Percentiles rank a stretch among this genome's conserved stretches.
phyloP scores from a whole-genome alignment of 2,329 filamentous ascomycete species.

The Phyllosticta citrichinensis region DNA sequence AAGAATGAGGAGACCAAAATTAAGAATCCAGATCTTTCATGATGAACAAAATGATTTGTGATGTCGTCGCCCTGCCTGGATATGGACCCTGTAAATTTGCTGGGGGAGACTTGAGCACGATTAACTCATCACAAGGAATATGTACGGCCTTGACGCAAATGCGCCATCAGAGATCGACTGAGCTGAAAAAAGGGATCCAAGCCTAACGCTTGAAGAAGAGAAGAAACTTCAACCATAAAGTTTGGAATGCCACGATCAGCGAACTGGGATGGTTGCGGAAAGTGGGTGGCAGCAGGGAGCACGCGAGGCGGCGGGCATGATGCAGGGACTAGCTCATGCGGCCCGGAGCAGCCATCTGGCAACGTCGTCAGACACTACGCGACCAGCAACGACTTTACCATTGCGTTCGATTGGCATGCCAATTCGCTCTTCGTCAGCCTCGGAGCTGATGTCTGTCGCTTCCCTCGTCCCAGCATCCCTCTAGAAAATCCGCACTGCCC shows the following conservation, averaged over 20 bases:
- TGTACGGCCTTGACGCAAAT: too few relatives aligned
- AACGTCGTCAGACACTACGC: neutral
- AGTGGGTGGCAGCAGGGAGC: neutral
- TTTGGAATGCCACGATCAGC: neutral
- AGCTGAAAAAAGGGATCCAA: neutral
- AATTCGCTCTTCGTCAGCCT: neutral
- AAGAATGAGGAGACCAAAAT: too few relatives aligned
- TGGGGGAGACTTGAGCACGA: neutral
- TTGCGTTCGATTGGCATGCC: neutral
- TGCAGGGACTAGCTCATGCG: neutral
- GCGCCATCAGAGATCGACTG: neutral
- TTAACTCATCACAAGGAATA: neutral
- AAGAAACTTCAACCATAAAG: neutral
- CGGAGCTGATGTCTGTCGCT: neutral
- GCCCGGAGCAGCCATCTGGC: neutral
- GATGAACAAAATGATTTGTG: too few relatives aligned
- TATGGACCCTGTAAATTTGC: too few relatives aligned
- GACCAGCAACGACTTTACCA: neutral
- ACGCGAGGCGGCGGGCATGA: neutral
- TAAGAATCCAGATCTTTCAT: too few relatives aligned
- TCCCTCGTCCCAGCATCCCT: neutral
- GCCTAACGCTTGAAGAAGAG: neutral
- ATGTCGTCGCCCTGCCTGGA: too few relatives aligned
- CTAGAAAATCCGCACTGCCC: neutral
- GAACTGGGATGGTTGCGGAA: neutral